Conservation (phyloP, 2,329 filamentous ascomycete species). For the Alternaria brassicicola region DNA sequence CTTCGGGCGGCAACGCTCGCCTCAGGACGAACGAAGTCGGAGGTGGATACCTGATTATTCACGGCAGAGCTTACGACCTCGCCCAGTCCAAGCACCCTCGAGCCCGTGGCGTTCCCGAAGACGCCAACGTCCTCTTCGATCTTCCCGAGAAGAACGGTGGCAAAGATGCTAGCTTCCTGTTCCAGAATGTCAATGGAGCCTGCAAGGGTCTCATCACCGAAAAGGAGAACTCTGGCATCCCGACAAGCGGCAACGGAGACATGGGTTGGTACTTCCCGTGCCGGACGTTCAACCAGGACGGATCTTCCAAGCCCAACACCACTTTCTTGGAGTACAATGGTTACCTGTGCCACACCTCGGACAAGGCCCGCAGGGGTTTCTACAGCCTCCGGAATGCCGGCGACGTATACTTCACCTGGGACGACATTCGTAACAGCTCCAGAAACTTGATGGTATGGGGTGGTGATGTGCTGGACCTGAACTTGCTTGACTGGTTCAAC, state of each 20-base stretch:
- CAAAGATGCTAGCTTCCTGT: conserved; percentile 94
- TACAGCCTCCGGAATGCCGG: conserved; percentile 74
- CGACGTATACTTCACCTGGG: conserved; percentile 96
- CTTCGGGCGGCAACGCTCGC: conserved; percentile 67
- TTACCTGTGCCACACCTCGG: conserved; percentile 85
- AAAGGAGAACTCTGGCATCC: conserved; percentile 74
- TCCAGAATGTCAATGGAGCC: conserved; percentile 96
- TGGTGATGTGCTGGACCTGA: conserved; percentile 87
- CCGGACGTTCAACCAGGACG: conserved; percentile 89
- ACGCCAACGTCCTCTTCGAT: conserved; percentile 84
- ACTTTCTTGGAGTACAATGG: conserved; percentile 80
- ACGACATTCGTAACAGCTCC: conserved; percentile 85
- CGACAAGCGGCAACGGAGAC: conserved; percentile 70
- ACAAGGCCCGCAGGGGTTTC: conserved; percentile 71
- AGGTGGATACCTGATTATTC: conserved; percentile 90
- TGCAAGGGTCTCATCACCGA: conserved; percentile 89
- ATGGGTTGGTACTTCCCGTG: conserved; percentile 98
- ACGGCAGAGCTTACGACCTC: conserved; percentile 88
- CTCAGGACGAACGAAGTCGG: conserved; percentile 83
- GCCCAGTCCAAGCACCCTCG: conserved; percentile 76
- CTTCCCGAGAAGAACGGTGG: conserved; percentile 81
- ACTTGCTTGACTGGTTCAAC: conserved; percentile 91
- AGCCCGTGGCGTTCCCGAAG: conserved; percentile 75
- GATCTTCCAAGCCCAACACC: conserved; percentile 76
- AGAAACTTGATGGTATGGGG: conserved; percentile 95